A percentile compares a stretch with the other conserved stretches of the same genome.
These are phyloP conservation scores for Blepharisma japonicum DNA, from an alignment of 73 alveolate genomes.

Conservation along the genomic window DNA sequence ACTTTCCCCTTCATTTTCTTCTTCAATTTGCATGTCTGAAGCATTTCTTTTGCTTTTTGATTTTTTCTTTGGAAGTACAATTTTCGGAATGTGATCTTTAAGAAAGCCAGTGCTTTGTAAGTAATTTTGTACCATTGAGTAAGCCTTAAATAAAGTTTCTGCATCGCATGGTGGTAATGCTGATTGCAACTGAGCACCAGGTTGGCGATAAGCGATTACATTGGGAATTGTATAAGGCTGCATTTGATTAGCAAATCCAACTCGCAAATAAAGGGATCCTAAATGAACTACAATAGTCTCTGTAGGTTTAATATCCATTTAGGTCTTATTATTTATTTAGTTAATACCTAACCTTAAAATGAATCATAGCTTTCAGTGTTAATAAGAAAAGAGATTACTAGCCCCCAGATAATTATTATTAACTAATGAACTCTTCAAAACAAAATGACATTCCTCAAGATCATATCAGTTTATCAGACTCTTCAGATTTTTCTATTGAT, in stretches of 20 bases:
- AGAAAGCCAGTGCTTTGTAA: slow-evolving; percentile 34
- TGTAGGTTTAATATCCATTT: slow-evolving; percentile 22
- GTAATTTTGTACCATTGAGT: slow-evolving; percentile 43
- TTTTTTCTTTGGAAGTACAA: slow-evolving; percentile 46
- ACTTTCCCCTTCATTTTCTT: slow-evolving; percentile 64
- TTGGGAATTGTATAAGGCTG: slow-evolving; percentile 75
- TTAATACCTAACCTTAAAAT: no score
- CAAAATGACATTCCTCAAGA: no score
- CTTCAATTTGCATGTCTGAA: slow-evolving; percentile 45
- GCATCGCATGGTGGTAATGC: slow-evolving; percentile 12
- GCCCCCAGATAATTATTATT: no score
- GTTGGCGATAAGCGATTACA: slow-evolving; percentile 62
- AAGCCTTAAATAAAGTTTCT: slow-evolving; percentile 39
- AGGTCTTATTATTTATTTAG: neutral
- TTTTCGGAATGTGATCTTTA: slow-evolving; percentile 48
- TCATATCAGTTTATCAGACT: no score
- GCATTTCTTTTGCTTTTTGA: slow-evolving; percentile 53
- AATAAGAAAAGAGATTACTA: no score
- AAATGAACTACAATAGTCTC: slow-evolving; percentile 69
- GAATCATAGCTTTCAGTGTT: no score
- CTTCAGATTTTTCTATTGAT: no score
- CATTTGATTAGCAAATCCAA: slow-evolving; percentile 75
- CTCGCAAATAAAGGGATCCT: slow-evolving; percentile 53
- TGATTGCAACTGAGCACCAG: neutral
- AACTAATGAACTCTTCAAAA: no score